Evolutionary conservation across 2,329 filamentous ascomycete species (phyloP).

Genomic region (Xylaria polymorpha): DNA sequence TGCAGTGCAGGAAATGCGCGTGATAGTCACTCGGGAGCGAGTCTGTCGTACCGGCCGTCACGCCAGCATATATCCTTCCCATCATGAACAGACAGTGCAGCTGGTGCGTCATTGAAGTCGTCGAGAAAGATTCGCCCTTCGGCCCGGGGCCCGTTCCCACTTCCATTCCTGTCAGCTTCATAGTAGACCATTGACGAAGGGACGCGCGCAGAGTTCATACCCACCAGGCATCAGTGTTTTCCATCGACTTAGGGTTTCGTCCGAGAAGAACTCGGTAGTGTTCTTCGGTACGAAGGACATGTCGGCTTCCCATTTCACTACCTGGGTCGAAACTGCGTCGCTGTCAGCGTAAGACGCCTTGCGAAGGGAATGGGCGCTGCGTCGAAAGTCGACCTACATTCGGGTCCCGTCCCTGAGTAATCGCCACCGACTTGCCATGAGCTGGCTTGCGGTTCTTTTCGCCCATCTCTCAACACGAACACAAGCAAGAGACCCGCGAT

Average conservation of each 20-base stretch:
- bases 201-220: neutral
- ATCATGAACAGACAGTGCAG: slow-evolving; percentile 55
- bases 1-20: slow-evolving; percentile 42
- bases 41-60: slow-evolving; percentile 20
- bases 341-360: neutral
- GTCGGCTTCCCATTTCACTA: slow-evolving; percentile 52
- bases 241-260: neutral
- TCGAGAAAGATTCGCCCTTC: slow-evolving; percentile 53
- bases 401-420: slow-evolving; percentile 53
- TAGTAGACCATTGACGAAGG: neutral
- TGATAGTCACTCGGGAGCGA: slow-evolving; percentile 46
- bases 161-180: too few relatives aligned
- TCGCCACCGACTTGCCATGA: slow-evolving; percentile 53
- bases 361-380: neutral
- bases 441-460: slow-evolving; percentile 39
- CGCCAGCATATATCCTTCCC: slow-evolving; percentile 49
- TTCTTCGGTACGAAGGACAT: slow-evolving; percentile 51
- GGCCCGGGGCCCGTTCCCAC: slow-evolving; percentile 54
- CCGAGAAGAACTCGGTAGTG: slow-evolving; percentile 52
- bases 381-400: slow-evolving; percentile 42
- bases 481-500: slow-evolving; percentile 45
- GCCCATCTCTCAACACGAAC: slow-evolving; percentile 48
- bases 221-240: neutral
- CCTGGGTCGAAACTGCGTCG: slow-evolving; percentile 47
- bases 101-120: slow-evolving; percentile 53